These are phyloP conservation scores for Fusarium duplospermum DNA, from an alignment of 2,329 filamentous ascomycete genomes.

Conservation along the genomic window DNA sequence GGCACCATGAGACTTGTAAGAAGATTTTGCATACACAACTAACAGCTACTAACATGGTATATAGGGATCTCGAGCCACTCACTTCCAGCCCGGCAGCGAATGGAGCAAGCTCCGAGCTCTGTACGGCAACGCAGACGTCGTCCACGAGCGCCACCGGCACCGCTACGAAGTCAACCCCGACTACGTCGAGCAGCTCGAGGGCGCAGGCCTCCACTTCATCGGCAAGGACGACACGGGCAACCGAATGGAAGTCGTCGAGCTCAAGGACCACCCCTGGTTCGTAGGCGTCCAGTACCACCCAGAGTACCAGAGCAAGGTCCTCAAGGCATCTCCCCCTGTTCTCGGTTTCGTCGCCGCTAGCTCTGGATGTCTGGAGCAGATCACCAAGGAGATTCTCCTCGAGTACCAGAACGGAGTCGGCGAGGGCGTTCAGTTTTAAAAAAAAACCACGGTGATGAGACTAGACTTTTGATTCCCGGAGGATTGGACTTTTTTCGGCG, in stretches of 20 bases:
- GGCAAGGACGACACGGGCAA: constrained; percentile 56
- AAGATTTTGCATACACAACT: accelerated
- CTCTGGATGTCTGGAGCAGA: background rate
- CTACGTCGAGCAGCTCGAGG: constrained; percentile 75
- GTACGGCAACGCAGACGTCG: constrained; percentile 69
- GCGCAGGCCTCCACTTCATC: constrained; percentile 69
- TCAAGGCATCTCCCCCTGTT: background rate
- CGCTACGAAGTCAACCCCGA: constrained; percentile 91
- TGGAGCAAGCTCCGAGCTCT: constrained; percentile 83
- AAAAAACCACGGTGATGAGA: background rate
- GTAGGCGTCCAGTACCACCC: constrained; percentile 29
- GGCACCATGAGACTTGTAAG: constrained; percentile 81
- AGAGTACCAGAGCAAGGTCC: background rate
- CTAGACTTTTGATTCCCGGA: background rate
- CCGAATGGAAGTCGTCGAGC: constrained; percentile 38
- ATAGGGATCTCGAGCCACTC: constrained; percentile 74
- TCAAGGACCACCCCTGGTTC: constrained; percentile 34
- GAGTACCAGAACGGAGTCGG: background rate
- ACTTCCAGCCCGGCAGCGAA: constrained; percentile 80
- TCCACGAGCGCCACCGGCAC: constrained; percentile 85
- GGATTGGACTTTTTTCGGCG: background rate
- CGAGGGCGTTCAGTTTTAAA: background rate
- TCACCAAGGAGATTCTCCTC: background rate
- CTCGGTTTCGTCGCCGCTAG: background rate
- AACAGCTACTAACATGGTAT: background rate